phyloP scores from a whole-genome alignment of 83 land plant genomes.

The Thuja plicata region DNA sequence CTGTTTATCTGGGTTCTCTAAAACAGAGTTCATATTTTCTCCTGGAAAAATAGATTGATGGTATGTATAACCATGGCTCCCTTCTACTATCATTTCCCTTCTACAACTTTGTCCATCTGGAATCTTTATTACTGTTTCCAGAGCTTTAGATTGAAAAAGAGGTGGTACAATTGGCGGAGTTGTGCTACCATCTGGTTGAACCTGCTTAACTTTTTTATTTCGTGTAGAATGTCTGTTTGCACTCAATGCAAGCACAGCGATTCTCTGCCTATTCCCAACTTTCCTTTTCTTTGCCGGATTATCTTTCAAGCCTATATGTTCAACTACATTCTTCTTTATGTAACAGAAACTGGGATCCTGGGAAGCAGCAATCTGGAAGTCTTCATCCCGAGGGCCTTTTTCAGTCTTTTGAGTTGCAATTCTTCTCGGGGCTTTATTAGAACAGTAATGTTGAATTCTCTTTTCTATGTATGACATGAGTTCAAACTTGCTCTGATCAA shows the following conservation, averaged over 20 bases:
- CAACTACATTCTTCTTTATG: neutral
- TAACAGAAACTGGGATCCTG: neutral
- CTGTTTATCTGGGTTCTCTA: too few species aligned
- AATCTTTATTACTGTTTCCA: too few species aligned
- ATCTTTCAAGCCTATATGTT: neutral
- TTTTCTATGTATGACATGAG: slow-evolving; percentile 3
- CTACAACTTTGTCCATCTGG: too few species aligned
- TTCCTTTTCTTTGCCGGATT: neutral
- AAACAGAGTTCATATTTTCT: too few species aligned
- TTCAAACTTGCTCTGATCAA: neutral
- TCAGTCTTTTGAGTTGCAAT: neutral
- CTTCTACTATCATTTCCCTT: too few species aligned
- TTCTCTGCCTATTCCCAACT: neutral
- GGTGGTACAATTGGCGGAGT: too few species aligned
- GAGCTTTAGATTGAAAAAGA: too few species aligned
- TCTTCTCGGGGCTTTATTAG: neutral
- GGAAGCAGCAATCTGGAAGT: neutral
- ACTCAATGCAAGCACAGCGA: neutral
- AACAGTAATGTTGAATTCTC: neutral
- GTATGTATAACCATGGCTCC: too few species aligned
- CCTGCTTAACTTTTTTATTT: neutral
- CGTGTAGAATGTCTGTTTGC: neutral
- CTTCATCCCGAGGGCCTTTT: neutral
- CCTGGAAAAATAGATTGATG: too few species aligned
- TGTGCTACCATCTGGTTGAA: too few species aligned